Percentiles rank a stretch among this genome's conserved stretches.
Evolutionary conservation across 768 basidiomycete genomes (phyloP).

Genomic region (Rubroboletus pulcherrimus): DNA sequence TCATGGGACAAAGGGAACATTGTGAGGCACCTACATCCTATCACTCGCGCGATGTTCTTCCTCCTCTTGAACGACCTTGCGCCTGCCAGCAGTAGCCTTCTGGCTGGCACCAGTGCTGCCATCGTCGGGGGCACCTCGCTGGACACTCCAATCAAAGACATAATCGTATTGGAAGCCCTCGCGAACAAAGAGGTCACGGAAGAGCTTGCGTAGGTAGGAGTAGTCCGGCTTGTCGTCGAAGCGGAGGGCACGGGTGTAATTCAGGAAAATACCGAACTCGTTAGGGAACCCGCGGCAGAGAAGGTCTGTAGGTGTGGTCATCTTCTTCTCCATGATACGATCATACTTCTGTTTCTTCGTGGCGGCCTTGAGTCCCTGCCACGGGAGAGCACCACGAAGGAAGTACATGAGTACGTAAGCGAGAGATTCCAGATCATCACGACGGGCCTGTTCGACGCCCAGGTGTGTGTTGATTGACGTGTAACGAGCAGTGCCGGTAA

Average conservation of each 20-base stretch:
- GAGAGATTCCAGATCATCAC: constrained; percentile 96
- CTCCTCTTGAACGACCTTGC: constrained; percentile 82
- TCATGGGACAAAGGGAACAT: constrained; percentile 12
- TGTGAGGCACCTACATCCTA: constrained; percentile 61
- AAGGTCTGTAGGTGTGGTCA: constrained; percentile 96
- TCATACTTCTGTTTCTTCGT: constrained; percentile 99
- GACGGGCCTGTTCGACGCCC: constrained; percentile 96
- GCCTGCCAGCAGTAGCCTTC: constrained; percentile 59
- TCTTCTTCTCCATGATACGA: constrained; percentile 99
- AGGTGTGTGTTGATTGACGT: constrained; percentile 99
- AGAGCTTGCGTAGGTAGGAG: constrained; percentile 98
- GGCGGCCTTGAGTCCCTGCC: constrained; percentile 99
- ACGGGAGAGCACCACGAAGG: constrained; percentile 95
- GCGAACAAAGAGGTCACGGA: constrained; percentile 95
- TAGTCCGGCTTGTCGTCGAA: constrained; percentile 99
- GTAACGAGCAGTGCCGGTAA: constrained; percentile 98
- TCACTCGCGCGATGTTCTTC: constrained; percentile 81
- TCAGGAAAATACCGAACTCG: constrained; percentile 98
- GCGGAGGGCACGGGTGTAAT: constrained; percentile 97
- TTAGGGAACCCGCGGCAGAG: constrained; percentile 99
- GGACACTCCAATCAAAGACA: constrained; percentile 98
- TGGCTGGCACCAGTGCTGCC: constrained; percentile 54
- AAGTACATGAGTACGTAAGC: constrained; percentile 99
- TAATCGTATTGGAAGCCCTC: constrained; percentile 99
- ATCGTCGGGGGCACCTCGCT: constrained; percentile 69